phyloP scores from a whole-genome alignment of 495 filamentous ascomycete genomes.

The Penicillium flavigenum region DNA sequence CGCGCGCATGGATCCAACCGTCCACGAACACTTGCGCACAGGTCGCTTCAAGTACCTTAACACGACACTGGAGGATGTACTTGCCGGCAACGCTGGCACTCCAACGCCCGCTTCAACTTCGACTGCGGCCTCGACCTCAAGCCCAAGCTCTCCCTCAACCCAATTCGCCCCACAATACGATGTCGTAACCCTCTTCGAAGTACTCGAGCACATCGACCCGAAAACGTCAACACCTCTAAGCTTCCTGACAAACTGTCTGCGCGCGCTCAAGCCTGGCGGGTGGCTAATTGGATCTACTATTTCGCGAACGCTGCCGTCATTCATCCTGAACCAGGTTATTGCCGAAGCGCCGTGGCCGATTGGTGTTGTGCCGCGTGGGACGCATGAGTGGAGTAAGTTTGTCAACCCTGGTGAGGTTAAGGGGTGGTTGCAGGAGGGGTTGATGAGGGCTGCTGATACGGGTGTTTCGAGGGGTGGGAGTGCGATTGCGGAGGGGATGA shows the following conservation, averaged over 20 bases:
- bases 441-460: constrained; percentile 45
- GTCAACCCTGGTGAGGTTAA: constrained; percentile 82
- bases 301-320: constrained; percentile 80
- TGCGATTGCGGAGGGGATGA: constrained; percentile 48
- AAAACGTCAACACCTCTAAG: constrained; percentile 54
- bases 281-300: constrained; percentile 93
- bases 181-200: constrained; percentile 86
- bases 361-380: constrained; percentile 83
- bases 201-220: constrained; percentile 79
- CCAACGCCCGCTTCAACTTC: not conserved
- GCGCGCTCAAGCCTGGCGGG: constrained; percentile 82
- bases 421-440: constrained; percentile 52
- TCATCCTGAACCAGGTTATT: constrained; percentile 85
- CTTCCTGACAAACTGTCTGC: constrained; percentile 67
- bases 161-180: constrained; percentile 51
- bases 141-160: not conserved
- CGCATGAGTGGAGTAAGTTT: constrained; percentile 95
- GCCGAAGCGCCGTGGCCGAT: constrained; percentile 79
- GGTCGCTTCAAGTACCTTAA: constrained; percentile 69
- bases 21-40: constrained; percentile 43
- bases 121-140: not conserved
- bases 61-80: constrained; percentile 66
- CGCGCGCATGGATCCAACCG: constrained; percentile 62
- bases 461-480: constrained; percentile 49
- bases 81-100: constrained; percentile 15